phyloP scores from a whole-genome alignment of 768 basidiomycete genomes.

The Trametes gibbosa region DNA sequence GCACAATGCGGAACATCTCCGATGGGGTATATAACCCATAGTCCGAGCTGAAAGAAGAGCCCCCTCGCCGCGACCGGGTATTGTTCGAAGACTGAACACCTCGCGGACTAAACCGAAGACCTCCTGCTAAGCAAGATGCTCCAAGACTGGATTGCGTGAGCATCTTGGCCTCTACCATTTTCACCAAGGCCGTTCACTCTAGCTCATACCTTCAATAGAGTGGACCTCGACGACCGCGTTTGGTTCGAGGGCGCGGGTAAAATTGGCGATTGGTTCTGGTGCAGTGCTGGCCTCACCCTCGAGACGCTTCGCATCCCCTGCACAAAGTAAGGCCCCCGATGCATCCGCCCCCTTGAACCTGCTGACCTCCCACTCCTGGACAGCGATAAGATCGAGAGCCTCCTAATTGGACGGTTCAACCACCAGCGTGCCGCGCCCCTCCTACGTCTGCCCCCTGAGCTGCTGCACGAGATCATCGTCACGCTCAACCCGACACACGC shows the following conservation, averaged over 20 bases:
- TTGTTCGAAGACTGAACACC: too few species aligned
- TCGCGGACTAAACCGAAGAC: too few species aligned
- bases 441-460: conserved; percentile 13
- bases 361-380: not conserved
- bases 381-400: not conserved
- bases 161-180: not conserved
- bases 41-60: too few species aligned
- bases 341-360: too few species aligned
- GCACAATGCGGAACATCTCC: not conserved
- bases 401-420: not conserved
- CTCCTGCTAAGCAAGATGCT: not conserved
- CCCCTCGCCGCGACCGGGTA: too few species aligned
- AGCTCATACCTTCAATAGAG: not conserved
- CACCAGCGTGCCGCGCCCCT: conserved; percentile 2
- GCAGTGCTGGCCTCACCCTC: not conserved
- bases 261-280: not conserved
- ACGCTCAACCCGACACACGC: not conserved
- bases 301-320: not conserved
- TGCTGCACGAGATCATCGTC: conserved; percentile 5
- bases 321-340: not conserved
- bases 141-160: conserved; percentile 10
- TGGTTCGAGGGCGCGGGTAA: not conserved
- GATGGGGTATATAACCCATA: too few species aligned
- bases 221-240: conserved; percentile 7
- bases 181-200: not conserved